These are phyloP conservation scores for Fusarium nanum DNA, from an alignment of 2,329 filamentous ascomycete genomes.

Conservation along the genomic window DNA sequence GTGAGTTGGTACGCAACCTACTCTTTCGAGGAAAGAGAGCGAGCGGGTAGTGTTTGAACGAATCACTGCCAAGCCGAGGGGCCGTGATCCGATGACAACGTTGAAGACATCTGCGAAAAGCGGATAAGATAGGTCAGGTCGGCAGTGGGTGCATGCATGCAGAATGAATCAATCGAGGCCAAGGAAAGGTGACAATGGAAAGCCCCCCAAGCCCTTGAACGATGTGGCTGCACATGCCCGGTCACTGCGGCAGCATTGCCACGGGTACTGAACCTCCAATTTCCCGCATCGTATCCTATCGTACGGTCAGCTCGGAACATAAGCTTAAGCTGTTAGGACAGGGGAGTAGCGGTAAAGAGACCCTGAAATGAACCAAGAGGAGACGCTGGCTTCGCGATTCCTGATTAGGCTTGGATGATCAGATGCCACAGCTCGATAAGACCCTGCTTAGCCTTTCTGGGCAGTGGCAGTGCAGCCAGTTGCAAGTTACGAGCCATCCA, in stretches of 20 bases:
- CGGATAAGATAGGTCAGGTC: conserved; percentile 23
- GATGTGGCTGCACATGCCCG: conserved; percentile 14
- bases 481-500: neutral
- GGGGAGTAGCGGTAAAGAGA: conserved; percentile 39
- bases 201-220: conserved; percentile 12
- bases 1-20: conserved; percentile 11
- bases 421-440: neutral
- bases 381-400: conserved; percentile 22
- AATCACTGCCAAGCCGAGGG: conserved; percentile 33
- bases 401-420: conserved; percentile 19
- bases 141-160: neutral
- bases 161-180: conserved; percentile 5
- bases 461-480: conserved; percentile 33
- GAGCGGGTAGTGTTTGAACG: conserved; percentile 29
- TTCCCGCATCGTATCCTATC: neutral
- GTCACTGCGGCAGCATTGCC: conserved; percentile 8
- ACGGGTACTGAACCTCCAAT: conserved; percentile 1
- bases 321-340: conserved; percentile 12
- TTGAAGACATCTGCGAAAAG: conserved; percentile 27
- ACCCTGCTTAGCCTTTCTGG: conserved; percentile 8
- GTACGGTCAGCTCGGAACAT: conserved; percentile 12
- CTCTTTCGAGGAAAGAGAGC: conserved; percentile 21
- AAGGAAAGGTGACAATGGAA: neutral
- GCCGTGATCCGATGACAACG: neutral
- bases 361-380: conserved; percentile 10